Conservation (phyloP, 2,329 filamentous ascomycete species). For the Lithohypha guttulata region DNA sequence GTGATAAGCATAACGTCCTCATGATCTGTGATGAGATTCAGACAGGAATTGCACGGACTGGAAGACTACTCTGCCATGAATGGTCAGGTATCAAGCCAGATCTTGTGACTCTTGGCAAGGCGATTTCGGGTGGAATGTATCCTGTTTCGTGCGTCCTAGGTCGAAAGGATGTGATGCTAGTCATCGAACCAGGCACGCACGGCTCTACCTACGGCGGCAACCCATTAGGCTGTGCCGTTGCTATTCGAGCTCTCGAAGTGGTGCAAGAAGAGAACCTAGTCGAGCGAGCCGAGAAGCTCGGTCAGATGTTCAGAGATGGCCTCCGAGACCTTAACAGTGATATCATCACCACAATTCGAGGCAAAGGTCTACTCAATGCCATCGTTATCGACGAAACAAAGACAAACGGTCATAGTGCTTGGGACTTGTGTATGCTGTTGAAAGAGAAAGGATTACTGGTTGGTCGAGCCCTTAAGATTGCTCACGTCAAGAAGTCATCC, state of each 20-base stretch:
- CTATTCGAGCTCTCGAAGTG: constrained; percentile 87
- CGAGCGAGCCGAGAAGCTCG: constrained; percentile 68
- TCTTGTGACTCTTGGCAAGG: constrained; percentile 88
- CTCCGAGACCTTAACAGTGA: constrained; percentile 65
- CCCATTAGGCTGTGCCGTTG: constrained; percentile 87
- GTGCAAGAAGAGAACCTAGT: constrained; percentile 86
- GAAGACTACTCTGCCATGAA: constrained; percentile 84
- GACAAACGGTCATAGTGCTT: constrained; percentile 75
- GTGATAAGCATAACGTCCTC: constrained; percentile 89
- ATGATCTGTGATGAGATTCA: constrained; percentile 98
- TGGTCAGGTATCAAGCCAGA: constrained; percentile 95
- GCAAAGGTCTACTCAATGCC: constrained; percentile 90
- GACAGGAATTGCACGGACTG: constrained; percentile 90
- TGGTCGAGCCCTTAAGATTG: constrained; percentile 39
- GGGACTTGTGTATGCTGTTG: constrained; percentile 91
- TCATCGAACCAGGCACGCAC: constrained; percentile 90
- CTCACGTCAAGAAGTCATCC: constrained; percentile 24
- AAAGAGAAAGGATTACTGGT: constrained; percentile 92
- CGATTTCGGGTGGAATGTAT: constrained; percentile 97
- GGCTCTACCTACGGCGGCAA: constrained; percentile 98
- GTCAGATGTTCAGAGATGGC: constrained; percentile 71
- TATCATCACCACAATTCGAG: constrained; percentile 71
- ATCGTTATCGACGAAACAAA: constrained; percentile 89
- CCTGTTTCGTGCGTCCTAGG: constrained; percentile 91
- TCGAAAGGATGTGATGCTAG: constrained; percentile 85